phyloP scores from a whole-genome alignment of 176 grass and related monocot species.

The Carex kokanica region DNA sequence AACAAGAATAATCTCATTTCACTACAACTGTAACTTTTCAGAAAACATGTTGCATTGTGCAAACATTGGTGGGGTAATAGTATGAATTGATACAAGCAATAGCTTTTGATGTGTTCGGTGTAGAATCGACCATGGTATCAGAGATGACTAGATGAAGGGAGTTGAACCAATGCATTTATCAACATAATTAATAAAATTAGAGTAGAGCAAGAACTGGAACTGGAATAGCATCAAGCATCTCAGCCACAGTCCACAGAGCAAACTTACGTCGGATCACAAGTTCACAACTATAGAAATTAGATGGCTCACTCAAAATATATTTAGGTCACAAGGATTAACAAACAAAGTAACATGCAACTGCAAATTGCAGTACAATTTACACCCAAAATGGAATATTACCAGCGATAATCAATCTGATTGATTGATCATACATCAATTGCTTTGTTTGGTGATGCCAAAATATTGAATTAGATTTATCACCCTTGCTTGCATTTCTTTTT shows the following conservation, averaged over 20 bases:
- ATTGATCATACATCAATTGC: too few relatives aligned
- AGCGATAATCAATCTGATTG: too few relatives aligned
- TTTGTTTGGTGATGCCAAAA: too few relatives aligned
- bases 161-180: neutral
- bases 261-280: neutral
- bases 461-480: too few relatives aligned
- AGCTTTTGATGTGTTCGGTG: neutral
- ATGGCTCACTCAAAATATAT: neutral
- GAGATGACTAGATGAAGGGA: neutral
- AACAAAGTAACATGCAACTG: neutral
- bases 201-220: neutral
- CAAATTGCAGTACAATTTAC: too few relatives aligned
- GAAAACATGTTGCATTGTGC: too few relatives aligned
- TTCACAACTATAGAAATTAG: neutral
- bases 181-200: neutral
- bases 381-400: too few relatives aligned
- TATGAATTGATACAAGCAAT: neutral
- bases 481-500: too few relatives aligned
- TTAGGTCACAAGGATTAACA: neutral
- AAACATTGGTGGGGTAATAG: too few relatives aligned
- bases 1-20: neutral
- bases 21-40: too few relatives aligned
- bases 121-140: neutral
- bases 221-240: neutral
- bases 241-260: neutral